Base-by-base conservation (phyloP, 2,329 filamentous ascomycete genomes). In the Rasamsonia emersonii region DNA sequence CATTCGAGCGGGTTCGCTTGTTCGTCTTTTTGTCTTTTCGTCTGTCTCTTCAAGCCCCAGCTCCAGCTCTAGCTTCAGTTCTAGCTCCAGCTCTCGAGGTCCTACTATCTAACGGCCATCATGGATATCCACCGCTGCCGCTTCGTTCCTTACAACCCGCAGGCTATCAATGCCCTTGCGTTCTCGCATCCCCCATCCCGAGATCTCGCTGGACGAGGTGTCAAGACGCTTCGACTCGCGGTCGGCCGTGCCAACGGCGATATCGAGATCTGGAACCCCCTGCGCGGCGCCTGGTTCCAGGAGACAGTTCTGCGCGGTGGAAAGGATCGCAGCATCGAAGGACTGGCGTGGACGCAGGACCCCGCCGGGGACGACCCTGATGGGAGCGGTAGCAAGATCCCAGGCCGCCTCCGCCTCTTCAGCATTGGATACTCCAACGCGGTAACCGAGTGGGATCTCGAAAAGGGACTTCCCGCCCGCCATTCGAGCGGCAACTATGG, bases 111-210 rank as follows among this genome's bases (percentile, higher is more conserved):
- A n/a, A n/a, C n/a, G n/a, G n/a, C n/a, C n/a, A n/a, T 26, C 39
- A 95, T 96, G 89, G 89, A 96, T 64, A 81, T 98, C 56, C 91
- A 98, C 68, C 85, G 91, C 51, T 93, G 88, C 55, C 85, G 91
- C 54, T 98, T 98, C 64, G 82, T 98, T 47, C 83, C 84, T 24
- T 96, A 84, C 62, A 86, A 86, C 43, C 82, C 86, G 5, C 86
- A 86, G 38, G 81, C 86, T 36, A 95, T 98, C 62, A 96, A 94
- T 63, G 81, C 86, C 42, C 75, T 96, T 54, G 86, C 89, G 45
- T 96, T 98, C 59, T 94, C 91, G 4, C 84, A 94, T 56, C 70
- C 82, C 13, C 69, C 58, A 14, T 64, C 58, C 42, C 64, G 58
- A 55, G 62, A 61, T 45, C 49, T 55, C 42, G 44, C 53, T 16